Percentiles rank a stretch among this genome's conserved stretches.
phyloP scores from a whole-genome alignment of 2,329 filamentous ascomycete species.

The Bipolaris oryzae region DNA sequence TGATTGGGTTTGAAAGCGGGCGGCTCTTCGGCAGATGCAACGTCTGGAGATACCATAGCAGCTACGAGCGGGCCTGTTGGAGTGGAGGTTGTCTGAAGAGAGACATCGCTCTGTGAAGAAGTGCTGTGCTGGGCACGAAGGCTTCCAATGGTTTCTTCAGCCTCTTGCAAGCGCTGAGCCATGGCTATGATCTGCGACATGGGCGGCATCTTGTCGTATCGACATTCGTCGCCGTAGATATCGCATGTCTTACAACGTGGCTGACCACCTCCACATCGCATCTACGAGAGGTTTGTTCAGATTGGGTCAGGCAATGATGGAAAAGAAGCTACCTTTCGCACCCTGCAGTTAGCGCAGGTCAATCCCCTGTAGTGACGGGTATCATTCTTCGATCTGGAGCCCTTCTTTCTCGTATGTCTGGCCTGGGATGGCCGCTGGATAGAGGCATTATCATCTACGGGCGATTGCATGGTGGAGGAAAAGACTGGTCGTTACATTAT shows the following conservation, averaged over 20 bases:
- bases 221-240: constrained; percentile 39
- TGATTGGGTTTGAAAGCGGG: not conserved
- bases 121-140: not conserved
- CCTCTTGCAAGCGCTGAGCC: constrained; percentile 29
- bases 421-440: not conserved
- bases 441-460: not conserved
- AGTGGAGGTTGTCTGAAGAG: not conserved
- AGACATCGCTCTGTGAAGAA: not conserved
- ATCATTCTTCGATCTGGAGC: not conserved
- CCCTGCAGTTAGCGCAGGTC: constrained; percentile 13
- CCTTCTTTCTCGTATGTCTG: not conserved
- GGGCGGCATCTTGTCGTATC: constrained; percentile 42
- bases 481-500: too few relatives aligned
- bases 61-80: not conserved
- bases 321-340: constrained; percentile 4
- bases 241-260: constrained; percentile 43
- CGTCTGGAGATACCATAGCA: not conserved
- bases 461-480: not conserved
- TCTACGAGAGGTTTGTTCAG: constrained; percentile 5
- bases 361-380: constrained; percentile 1
- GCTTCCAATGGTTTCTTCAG: constrained; percentile 2
- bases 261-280: constrained; percentile 38
- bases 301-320: too few relatives aligned
- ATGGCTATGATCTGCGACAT: constrained; percentile 43
- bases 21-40: not conserved